phyloP scores from a whole-genome alignment of 2,329 filamentous ascomycete species.

The Botryotinia calthae region DNA sequence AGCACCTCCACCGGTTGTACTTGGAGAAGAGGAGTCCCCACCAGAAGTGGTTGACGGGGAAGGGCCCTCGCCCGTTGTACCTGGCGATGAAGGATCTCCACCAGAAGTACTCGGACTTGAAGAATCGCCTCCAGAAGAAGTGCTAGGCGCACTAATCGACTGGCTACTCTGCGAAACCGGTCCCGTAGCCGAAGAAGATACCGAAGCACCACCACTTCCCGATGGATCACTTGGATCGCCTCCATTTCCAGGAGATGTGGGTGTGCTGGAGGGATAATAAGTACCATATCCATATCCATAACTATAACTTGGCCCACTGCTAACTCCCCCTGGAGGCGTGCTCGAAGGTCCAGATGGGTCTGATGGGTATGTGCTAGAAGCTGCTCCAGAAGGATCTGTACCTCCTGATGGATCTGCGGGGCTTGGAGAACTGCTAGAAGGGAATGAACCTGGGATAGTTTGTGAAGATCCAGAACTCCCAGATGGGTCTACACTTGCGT shows the following conservation, averaged over 20 bases:
- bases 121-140: background rate
- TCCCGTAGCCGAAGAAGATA: background rate
- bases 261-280: background rate
- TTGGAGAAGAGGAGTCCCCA: background rate
- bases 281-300: constrained; percentile 3
- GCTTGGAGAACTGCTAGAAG: background rate
- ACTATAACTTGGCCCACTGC: background rate
- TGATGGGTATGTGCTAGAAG: background rate
- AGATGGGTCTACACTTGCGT: background rate
- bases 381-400: background rate
- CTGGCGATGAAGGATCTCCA: background rate
- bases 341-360: background rate
- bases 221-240: background rate
- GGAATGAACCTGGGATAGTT: background rate
- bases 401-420: background rate
- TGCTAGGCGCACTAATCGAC: background rate
- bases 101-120: background rate
- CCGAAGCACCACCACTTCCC: background rate
- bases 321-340: background rate
- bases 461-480: background rate
- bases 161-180: background rate
- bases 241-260: background rate
- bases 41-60: background rate
- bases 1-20: background rate
- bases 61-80: background rate